Conservation (phyloP, 1,284 basidiomycete species). For the Fomitopsis pinicola region DNA sequence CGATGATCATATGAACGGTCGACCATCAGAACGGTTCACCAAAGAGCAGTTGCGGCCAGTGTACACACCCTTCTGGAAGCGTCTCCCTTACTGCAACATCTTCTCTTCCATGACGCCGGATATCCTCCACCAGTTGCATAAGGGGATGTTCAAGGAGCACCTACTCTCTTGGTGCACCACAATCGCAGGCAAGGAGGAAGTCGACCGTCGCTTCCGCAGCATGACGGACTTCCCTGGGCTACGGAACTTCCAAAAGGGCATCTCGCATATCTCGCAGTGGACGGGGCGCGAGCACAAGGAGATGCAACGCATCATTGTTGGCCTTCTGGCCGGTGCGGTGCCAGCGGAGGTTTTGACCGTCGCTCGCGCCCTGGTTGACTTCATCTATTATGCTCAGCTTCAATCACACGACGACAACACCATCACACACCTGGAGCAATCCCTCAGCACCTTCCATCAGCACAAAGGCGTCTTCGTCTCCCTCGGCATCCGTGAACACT, state of each 20-base stretch:
- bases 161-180: constrained; percentile 19
- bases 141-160: constrained; percentile 28
- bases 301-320: constrained; percentile 25
- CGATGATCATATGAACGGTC: neutral
- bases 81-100: constrained; percentile 25
- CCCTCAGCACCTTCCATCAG: constrained; percentile 20
- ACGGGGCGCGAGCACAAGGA: constrained; percentile 26
- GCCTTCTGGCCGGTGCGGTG: constrained; percentile 12
- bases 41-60: constrained; percentile 8
- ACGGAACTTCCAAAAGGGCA: constrained; percentile 21
- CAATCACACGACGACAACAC: constrained; percentile 16
- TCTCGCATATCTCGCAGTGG: constrained; percentile 24
- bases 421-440: constrained; percentile 12
- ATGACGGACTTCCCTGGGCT: constrained; percentile 11
- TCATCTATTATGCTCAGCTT: constrained; percentile 25
- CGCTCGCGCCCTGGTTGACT: constrained; percentile 22
- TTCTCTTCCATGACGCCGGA: constrained; percentile 3
- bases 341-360: constrained; percentile 5
- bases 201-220: constrained; percentile 5
- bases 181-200: constrained; percentile 12
- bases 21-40: neutral
- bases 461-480: constrained; percentile 23
- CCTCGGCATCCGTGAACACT: no score
- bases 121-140: constrained; percentile 22
- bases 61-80: constrained; percentile 24